Base-by-base conservation (phyloP, 2,329 filamentous ascomycete genomes). In the Exophiala calicioides region DNA sequence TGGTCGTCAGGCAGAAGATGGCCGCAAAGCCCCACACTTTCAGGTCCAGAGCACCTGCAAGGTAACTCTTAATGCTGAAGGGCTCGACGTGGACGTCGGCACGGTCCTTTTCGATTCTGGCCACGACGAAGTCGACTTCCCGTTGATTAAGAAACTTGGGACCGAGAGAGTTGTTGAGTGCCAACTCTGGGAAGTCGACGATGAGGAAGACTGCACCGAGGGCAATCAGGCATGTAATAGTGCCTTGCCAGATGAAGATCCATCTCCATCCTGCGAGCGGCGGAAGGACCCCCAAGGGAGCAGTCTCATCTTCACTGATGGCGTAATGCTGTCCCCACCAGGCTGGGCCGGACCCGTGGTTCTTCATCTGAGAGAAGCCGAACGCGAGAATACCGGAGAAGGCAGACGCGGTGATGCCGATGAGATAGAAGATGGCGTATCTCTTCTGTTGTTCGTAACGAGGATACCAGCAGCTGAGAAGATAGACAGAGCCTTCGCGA, bases 1-100 rank as follows among this genome's bases (percentile, higher is more conserved):
- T 86, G 1, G 86, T 90, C 2, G 80, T 79, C 18, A 40, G 30
- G 29, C 45, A 13, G 47, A 77, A 79, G 42, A 79, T 70, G 54
- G 71, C 48, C 1, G 74, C 77, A 44, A 77, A 80, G 3, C 63
- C 73, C 75, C 77, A 80, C 44, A 80, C 69, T 57, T 80, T 79
- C 43, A 68, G 57, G 50, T 80, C 77, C 1, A 63, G 43, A 3
- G 66, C 74, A 15, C 69, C 67, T 16, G 62, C 63, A 36, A 79
- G 62, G 61, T 76, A 80, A 43, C 71, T 72, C n/a, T 53, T 60
- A 0, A 76, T 16, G 6, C 62, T 67, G 62, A 78, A 80, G 0
- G 71, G 64, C 53, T 76, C 68, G 3, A 71, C 75, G 58, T 81
- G 78, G 15, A n/a, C n/a, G n/a, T 71, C 68, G 21, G 12, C 7